Base-by-base conservation (phyloP, 495 filamentous ascomycete genomes). In the Amniculicola lignicola region DNA sequence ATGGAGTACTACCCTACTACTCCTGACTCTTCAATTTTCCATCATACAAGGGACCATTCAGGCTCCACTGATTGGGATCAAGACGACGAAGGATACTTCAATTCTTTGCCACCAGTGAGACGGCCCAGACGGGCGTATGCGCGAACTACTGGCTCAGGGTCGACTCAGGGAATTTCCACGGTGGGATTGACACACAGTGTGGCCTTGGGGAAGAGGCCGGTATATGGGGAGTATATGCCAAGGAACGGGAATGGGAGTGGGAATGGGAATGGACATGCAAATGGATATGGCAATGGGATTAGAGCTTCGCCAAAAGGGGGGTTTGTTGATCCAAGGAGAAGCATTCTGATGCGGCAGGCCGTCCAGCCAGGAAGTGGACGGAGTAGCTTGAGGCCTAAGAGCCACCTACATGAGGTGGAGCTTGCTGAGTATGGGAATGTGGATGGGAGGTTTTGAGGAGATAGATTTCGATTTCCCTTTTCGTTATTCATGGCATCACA, bases 331-430 rank as follows among this genome's bases (percentile, higher is more conserved):
- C 46, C 52, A 5, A 28, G 59, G 28, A 40, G 46, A 16, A 53
- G 41, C 24, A 38, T 49, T 43, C 27, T 56, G 25, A 55, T 51
- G 38, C 14, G 59, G 42, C 55, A 54, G 33, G 50, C 40, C 21
- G 43, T 59, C 2, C 33, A 50, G 24, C 41, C 50, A 11, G 45
- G 38, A 9, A 63, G 61, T 37, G 25, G 36, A 23, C 48, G 38
- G 38, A 63, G 55, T 37, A 59, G 61, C 23, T n/a, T 47, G 9
- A 50, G 61, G 37, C 6, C 44, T 11, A 50, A 39, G 45, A 63
- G 61, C 33, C 54, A 58, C 49, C 28, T 63, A 15, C 43, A 49
- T 47, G 61, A 63, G 50, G 55, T 63, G 27, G 43, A 59, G 25
- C 25, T 46, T 36, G 56, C 46, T 16, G 55, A 64, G 22, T 59